Conservation (phyloP, 306 rosid genomes). For the Ceratonia siliqua region DNA sequence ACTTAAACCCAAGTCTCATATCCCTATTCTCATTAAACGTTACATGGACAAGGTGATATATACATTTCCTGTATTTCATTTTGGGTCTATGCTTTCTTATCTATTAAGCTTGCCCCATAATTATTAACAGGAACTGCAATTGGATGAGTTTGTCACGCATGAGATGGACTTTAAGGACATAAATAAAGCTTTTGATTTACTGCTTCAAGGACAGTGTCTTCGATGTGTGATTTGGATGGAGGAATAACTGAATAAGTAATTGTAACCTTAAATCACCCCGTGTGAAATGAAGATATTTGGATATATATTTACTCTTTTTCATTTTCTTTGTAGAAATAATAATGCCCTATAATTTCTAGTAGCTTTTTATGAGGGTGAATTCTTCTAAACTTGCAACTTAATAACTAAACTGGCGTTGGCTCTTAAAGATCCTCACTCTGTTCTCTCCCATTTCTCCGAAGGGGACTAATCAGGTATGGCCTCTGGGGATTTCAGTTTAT, state of each 20-base stretch:
- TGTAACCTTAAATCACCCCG: not conserved
- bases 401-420: no score
- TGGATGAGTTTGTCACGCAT: constrained; percentile 82
- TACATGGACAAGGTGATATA: constrained; percentile 70
- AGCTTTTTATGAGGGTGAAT: no score
- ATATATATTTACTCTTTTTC: not conserved
- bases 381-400: no score
- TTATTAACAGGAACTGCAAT: constrained; percentile 58
- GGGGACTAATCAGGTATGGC: no score
- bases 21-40: constrained; percentile 70
- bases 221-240: constrained; percentile 82
- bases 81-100: not conserved
- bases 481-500: no score
- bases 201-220: constrained; percentile 60
- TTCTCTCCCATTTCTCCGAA: no score
- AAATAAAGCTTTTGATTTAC: constrained; percentile 76
- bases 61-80: constrained; percentile 1
- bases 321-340: no score
- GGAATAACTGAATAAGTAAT: constrained; percentile 20
- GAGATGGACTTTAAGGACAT: constrained; percentile 69
- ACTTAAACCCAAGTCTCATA: constrained; percentile 72
- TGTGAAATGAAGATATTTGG: not conserved
- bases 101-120: not conserved
- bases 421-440: no score
- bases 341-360: no score